phyloP scores from a whole-genome alignment of 2,329 filamentous ascomycete genomes.

The Daldinia eschscholtzii region DNA sequence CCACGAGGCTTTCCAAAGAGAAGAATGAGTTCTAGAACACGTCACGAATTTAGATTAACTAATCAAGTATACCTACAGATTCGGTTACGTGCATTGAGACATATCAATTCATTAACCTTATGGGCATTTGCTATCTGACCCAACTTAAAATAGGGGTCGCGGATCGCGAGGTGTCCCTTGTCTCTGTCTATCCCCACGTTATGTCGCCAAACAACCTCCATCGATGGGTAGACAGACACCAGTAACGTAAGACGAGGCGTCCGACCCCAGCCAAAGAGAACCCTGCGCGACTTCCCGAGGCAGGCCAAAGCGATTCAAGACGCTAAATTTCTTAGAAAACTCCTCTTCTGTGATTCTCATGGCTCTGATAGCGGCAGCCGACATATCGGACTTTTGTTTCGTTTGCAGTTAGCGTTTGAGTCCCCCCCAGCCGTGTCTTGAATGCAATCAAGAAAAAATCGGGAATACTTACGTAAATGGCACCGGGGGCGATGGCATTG shows the following conservation, averaged over 20 bases:
- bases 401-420: background rate
- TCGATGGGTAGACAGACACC: background rate
- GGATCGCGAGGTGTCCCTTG: background rate
- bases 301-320: background rate
- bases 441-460: background rate
- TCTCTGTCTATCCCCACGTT: background rate
- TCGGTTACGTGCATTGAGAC: background rate
- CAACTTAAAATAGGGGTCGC: background rate
- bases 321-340: background rate
- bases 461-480: constrained; percentile 40
- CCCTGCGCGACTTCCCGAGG: background rate
- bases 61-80: background rate
- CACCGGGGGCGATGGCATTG: constrained; percentile 51
- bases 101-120: background rate
- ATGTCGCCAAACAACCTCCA: background rate
- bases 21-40: background rate
- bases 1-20: background rate
- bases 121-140: background rate
- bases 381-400: constrained; percentile 1
- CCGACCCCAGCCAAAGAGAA: background rate
- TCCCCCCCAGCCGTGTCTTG: too few relatives aligned
- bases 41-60: background rate
- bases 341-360: background rate
- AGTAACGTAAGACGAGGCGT: background rate
- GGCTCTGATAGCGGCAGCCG: background rate